Evolutionary conservation across 2,329 filamentous ascomycete species (phyloP).

Genomic region (Purpureocillium takamizusanense): DNA sequence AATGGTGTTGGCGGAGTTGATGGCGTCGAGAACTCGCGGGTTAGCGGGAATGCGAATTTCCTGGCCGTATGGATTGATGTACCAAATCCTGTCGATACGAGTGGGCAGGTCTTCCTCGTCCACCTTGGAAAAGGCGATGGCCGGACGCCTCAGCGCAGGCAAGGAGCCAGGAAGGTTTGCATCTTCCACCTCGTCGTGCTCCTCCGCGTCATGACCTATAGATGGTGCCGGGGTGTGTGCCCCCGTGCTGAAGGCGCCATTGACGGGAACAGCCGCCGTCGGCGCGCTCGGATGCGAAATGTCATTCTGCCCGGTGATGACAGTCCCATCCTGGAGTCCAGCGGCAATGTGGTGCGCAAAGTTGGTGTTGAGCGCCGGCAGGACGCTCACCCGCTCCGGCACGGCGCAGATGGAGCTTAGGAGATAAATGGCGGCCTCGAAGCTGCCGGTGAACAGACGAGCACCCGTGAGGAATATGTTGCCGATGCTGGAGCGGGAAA

Average conservation of each 20-base stretch:
- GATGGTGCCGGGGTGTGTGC: slow-evolving; percentile 17
- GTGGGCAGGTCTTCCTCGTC: slow-evolving; percentile 67
- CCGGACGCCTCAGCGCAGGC: slow-evolving; percentile 68
- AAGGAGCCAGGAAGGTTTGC: slow-evolving; percentile 75
- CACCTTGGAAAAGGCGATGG: slow-evolving; percentile 74
- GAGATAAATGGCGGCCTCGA: slow-evolving; percentile 88
- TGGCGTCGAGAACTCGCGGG: slow-evolving; percentile 63
- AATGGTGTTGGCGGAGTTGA: slow-evolving; percentile 56
- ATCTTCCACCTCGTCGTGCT: slow-evolving; percentile 64
- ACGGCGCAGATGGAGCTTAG: slow-evolving; percentile 82
- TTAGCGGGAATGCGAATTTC: slow-evolving; percentile 84
- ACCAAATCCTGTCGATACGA: slow-evolving; percentile 79
- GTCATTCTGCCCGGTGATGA: slow-evolving; percentile 86
- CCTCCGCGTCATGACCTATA: slow-evolving; percentile 36
- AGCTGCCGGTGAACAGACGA: slow-evolving; percentile 81
- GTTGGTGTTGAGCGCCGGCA: slow-evolving; percentile 89
- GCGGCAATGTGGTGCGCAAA: slow-evolving; percentile 93
- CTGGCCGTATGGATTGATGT: slow-evolving; percentile 98
- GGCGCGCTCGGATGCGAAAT: slow-evolving; percentile 76
- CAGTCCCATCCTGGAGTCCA: slow-evolving; percentile 62
- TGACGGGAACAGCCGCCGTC: slow-evolving; percentile 32
- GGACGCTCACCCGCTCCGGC: slow-evolving; percentile 63
- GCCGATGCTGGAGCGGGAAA: slow-evolving; percentile 65
- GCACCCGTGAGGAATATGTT: slow-evolving; percentile 79
- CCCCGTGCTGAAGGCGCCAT: slow-evolving; percentile 12